Percentiles rank a stretch among this genome's conserved stretches.
Conservation (phyloP, 768 basidiomycete species). For the Lactifluus echinatus region DNA sequence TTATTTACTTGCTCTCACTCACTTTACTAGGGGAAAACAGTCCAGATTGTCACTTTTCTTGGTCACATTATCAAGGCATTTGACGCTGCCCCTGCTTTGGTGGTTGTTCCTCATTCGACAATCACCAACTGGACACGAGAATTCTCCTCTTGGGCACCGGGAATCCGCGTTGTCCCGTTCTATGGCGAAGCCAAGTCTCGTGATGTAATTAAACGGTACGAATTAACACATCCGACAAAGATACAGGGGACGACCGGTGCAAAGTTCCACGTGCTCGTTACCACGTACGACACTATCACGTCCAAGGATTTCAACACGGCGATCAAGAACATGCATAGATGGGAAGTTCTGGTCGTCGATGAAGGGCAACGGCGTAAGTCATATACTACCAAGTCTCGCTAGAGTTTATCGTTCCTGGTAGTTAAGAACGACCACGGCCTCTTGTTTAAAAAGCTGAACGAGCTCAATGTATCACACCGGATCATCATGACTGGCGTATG, state of each 20-base stretch:
- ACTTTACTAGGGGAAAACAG: slow-evolving; percentile 67
- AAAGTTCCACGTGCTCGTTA: slow-evolving; percentile 84
- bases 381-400: neutral
- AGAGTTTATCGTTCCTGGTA: slow-evolving; percentile 27
- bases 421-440: slow-evolving; percentile 79
- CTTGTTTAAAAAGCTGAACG: slow-evolving; percentile 75
- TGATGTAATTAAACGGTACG: slow-evolving; percentile 72
- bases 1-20: neutral
- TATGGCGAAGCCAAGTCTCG: slow-evolving; percentile 74
- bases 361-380: slow-evolving; percentile 83
- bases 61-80: slow-evolving; percentile 51
- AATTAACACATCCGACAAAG: slow-evolving; percentile 52
- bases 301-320: slow-evolving; percentile 59
- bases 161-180: slow-evolving; percentile 72
- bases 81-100: slow-evolving; percentile 66
- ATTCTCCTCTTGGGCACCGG: slow-evolving; percentile 79
- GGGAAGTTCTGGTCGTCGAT: slow-evolving; percentile 92
- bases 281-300: slow-evolving; percentile 84
- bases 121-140: slow-evolving; percentile 95
- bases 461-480: slow-evolving; percentile 68
- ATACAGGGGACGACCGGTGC: slow-evolving; percentile 39
- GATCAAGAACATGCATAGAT: slow-evolving; percentile 77
- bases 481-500: slow-evolving; percentile 84
- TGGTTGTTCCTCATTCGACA: slow-evolving; percentile 95
- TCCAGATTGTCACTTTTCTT: slow-evolving; percentile 82